Base-by-base conservation (phyloP, 306 rosid species). In the Vigna unguiculata region DNA sequence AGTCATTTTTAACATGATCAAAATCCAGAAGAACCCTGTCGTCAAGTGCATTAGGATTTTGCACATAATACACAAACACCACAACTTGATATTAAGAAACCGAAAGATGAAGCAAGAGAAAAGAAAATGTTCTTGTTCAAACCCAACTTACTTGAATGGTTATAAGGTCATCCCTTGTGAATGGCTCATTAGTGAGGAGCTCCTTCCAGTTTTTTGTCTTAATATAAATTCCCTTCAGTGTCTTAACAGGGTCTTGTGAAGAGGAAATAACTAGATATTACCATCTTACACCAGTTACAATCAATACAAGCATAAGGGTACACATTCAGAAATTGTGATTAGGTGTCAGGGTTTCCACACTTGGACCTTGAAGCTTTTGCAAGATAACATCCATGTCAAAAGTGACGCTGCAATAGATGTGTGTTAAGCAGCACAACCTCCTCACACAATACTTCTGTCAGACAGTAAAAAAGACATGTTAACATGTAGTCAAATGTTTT, bases 191-290 rank as follows among this genome's bases (percentile, higher is more conserved):
- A 7, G 97, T 91, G 80, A 96, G 93, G 47, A 96, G 99, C 80
- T 96, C 98, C 87, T 92, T 96, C 99, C 99, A 96, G 84, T 91
- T 92, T 86, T 91, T 96, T 7, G 90, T 96, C 86, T 92, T 96
- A 76, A 96, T 82, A 91, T 91, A 79, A 78, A 81, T 94, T 93
- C 96, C 97, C 96, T 85, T 84, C 63, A 75, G 28, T 79, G 81
- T 79, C 38, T 48, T 64, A 36, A 48, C 57, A 83, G 58, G 70
- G 74, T 80, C 75, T 64, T 9, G 64, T 75, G 9, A 83, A 83
- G 30, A 64, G 69, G 58, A 69, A 53, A 76, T 20, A 69, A 72
- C 53, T 43, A 60, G 43, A 83, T 43, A 71, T 38, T 32, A 43
- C 63, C 59, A 77, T 71, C 77, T 78, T 65, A 80, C 80, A 76